phyloP scores from a whole-genome alignment of 805 yeast species.

The Wickerhamiella azyma region DNA sequence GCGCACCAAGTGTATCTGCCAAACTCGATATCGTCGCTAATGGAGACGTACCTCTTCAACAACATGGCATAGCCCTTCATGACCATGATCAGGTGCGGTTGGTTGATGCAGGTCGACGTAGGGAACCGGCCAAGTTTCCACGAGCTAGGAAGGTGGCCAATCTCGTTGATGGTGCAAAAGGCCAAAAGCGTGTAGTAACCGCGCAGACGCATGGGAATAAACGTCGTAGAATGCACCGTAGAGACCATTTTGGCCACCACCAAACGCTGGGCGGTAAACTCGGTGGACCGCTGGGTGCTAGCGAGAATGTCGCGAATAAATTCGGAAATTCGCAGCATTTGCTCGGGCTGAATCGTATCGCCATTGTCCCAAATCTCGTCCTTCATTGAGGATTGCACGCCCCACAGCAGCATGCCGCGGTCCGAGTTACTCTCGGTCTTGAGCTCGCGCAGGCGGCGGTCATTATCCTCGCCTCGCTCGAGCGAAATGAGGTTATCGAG shows the following conservation, averaged over 20 bases:
- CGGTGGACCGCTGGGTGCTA: background rate
- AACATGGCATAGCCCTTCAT: background rate
- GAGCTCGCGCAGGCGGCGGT: background rate
- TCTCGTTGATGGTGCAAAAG: background rate
- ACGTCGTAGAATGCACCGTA: background rate
- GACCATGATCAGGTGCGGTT: background rate
- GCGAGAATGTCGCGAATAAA: background rate
- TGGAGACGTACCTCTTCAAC: background rate
- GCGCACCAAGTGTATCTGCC: background rate
- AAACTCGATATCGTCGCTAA: background rate
- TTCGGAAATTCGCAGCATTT: background rate
- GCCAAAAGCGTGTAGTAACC: background rate
- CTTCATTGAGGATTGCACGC: background rate
- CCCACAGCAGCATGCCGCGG: constrained; percentile 6
- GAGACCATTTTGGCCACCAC: too few species aligned
- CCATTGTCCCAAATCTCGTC: constrained; percentile 4
- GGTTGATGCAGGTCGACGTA: background rate
- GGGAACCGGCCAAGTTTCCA: background rate
- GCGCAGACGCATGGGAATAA: background rate
- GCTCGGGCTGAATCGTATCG: background rate
- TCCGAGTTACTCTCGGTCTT: background rate
- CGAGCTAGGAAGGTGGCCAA: background rate
- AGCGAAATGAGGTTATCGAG: background rate
- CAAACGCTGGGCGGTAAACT: background rate
- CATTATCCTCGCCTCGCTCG: background rate